phyloP scores from a whole-genome alignment of 495 filamentous ascomycete species.

The Mytilinidion resinicola region DNA sequence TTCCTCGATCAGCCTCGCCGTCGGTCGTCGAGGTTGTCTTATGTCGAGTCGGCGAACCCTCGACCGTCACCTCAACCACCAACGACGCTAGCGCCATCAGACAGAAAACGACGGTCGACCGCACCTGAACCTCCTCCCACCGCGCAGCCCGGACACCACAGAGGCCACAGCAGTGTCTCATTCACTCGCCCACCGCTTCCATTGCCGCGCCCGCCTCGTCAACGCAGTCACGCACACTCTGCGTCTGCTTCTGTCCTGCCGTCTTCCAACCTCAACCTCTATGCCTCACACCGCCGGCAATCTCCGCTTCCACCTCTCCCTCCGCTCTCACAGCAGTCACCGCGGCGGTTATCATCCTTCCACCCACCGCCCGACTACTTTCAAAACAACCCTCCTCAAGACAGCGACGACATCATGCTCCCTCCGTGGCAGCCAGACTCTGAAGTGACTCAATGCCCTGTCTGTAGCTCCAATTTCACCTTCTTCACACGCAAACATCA shows the following conservation, averaged over 20 bases:
- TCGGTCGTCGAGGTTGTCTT: not conserved
- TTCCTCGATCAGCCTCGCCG: not conserved
- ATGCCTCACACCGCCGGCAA: not conserved
- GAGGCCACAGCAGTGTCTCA: not conserved
- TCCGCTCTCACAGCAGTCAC: not conserved
- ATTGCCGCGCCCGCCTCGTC: too few species aligned
- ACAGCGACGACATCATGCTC: slow-evolving; percentile 13
- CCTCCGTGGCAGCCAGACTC: slow-evolving; percentile 26
- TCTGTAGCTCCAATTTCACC: slow-evolving; percentile 21
- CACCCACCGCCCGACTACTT: too few species aligned
- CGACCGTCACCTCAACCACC: too few species aligned
- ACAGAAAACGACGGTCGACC: slow-evolving; percentile 18
- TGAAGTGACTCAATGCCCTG: slow-evolving; percentile 22
- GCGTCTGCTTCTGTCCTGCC: too few species aligned
- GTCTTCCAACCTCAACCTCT: too few species aligned
- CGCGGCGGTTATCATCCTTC: not conserved
- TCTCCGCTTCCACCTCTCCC: slow-evolving; percentile 1
- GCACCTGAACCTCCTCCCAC: slow-evolving; percentile 9
- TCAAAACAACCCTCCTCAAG: too few species aligned
- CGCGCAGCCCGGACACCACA: not conserved
- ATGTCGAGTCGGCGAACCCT: too few species aligned
- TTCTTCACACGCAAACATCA: slow-evolving; percentile 26
- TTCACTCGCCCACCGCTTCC: too few species aligned
- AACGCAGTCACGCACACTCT: too few species aligned
- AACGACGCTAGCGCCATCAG: not conserved